phyloP scores from a whole-genome alignment of 169 alveolate species.

The Amoebophrya sp. region DNA sequence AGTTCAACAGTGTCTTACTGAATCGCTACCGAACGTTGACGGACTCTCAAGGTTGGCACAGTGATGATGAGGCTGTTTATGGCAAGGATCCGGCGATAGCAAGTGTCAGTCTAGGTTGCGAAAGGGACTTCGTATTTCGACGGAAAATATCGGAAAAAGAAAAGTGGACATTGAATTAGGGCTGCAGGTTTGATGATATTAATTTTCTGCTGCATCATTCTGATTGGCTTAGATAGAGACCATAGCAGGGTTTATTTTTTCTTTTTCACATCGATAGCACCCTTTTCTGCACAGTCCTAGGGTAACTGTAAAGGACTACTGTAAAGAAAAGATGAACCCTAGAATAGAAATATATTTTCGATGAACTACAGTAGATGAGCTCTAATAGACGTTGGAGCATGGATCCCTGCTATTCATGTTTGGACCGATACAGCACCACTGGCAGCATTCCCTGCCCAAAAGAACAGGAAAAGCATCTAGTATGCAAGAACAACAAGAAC shows the following conservation, averaged over 20 bases:
- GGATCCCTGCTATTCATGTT: neutral
- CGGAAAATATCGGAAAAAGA: neutral
- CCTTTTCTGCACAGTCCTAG: no score
- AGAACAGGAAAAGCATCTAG: neutral
- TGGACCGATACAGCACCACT: neutral
- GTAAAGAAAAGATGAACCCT: no score
- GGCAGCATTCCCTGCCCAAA: conserved; percentile 8
- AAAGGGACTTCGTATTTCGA: neutral
- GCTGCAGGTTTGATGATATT: no score
- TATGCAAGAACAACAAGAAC: no score
- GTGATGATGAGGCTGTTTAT: neutral
- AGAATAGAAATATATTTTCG: no score
- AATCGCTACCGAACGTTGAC: neutral
- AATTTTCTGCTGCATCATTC: no score
- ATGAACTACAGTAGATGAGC: no score
- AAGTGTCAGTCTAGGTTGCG: neutral
- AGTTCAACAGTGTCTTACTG: neutral
- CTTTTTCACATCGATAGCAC: no score
- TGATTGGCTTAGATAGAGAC: no score
- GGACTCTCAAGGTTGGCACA: conserved; percentile 6
- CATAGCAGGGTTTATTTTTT: no score
- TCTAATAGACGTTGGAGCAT: neutral
- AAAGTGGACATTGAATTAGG: no score
- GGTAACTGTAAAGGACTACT: no score
- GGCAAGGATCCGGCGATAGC: neutral